phyloP scores from a whole-genome alignment of 257 asterid species.

The Lavandula angustifolia region DNA sequence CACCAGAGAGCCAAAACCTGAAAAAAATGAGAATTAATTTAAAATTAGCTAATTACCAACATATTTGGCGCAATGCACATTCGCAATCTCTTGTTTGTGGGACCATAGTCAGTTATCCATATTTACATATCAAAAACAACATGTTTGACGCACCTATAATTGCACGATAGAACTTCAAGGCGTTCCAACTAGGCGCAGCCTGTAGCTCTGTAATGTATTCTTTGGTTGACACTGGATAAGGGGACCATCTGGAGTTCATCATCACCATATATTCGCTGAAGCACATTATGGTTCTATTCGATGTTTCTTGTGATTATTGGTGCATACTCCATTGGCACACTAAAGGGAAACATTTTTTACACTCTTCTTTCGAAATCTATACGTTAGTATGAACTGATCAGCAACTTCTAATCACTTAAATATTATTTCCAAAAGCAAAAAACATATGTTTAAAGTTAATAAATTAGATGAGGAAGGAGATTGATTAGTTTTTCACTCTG shows the following conservation, averaged over 20 bases:
- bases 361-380: not conserved
- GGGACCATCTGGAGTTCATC: too few species aligned
- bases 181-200: not conserved
- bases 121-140: not conserved
- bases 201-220: too few species aligned
- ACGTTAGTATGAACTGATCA: not conserved
- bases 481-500: not conserved
- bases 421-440: not conserved
- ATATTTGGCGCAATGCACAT: not conserved
- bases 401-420: not conserved
- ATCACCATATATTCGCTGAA: too few species aligned
- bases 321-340: not conserved
- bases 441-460: not conserved
- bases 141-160: too few species aligned
- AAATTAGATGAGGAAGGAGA: not conserved
- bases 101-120: not conserved
- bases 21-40: too few species aligned
- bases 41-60: too few species aligned
- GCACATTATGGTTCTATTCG: not conserved
- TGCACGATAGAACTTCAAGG: too few species aligned
- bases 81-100: too few species aligned
- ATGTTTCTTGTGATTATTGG: not conserved
- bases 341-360: not conserved
- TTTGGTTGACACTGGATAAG: too few species aligned
- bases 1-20: too few species aligned